phyloP scores from a whole-genome alignment of 148 eudicot species.

The Nyssa sinensis region DNA sequence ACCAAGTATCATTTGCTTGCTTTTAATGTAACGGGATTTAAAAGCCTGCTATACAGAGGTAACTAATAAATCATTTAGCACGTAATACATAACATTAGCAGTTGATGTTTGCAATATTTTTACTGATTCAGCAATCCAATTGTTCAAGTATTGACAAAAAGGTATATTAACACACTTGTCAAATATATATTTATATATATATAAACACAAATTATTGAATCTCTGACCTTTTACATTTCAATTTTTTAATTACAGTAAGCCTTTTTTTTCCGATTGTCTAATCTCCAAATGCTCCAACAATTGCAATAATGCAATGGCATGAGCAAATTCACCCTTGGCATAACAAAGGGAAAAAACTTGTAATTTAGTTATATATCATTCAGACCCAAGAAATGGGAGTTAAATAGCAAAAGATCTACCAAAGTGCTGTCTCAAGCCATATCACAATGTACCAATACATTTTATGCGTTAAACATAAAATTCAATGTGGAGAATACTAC shows the following conservation, averaged over 20 bases:
- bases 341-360: too few species aligned
- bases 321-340: too few species aligned
- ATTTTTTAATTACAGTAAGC: neutral
- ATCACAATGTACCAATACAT: neutral
- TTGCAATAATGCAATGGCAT: too few species aligned
- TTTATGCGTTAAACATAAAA: neutral
- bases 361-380: too few species aligned
- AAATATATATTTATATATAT: neutral
- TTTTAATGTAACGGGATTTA: neutral
- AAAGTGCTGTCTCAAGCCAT: neutral
- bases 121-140: neutral
- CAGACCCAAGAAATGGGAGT: too few species aligned
- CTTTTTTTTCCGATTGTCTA: neutral
- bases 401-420: too few species aligned
- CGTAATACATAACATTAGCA: neutral
- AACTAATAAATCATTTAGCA: neutral
- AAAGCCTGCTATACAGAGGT: neutral
- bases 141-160: neutral
- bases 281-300: too few species aligned
- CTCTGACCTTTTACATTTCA: neutral
- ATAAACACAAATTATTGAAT: too few species aligned
- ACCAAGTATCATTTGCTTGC: slow-evolving; percentile 7
- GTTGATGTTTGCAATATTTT: neutral
- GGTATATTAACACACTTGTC: neutral
- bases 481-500: neutral